Conservation (phyloP, 2,329 filamentous ascomycete genomes). For the Daldinia eschscholtzii region DNA sequence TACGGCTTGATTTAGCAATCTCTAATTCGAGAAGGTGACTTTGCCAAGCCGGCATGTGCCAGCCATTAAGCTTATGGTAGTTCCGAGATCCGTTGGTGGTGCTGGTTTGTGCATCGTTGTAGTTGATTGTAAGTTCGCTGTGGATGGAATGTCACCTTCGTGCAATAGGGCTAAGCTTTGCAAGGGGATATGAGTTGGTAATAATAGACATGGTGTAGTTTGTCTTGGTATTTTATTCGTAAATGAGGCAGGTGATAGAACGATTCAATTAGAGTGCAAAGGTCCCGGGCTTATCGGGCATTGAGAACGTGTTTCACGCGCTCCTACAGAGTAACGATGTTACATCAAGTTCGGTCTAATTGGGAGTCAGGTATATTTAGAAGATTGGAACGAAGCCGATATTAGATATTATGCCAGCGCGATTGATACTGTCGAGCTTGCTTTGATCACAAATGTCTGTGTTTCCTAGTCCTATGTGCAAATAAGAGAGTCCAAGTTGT, state of each 20-base stretch:
- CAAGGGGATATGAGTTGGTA: background rate
- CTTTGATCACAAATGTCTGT: background rate
- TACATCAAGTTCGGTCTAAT: slow-evolving; percentile 19
- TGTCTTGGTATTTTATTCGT: background rate
- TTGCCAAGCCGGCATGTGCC: slow-evolving; percentile 13
- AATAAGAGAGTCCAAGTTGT: too few relatives aligned
- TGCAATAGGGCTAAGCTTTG: slow-evolving; percentile 6
- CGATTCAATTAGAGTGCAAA: slow-evolving; percentile 24
- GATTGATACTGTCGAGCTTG: background rate
- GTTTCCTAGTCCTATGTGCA: background rate
- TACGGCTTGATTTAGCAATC: slow-evolving; percentile 12
- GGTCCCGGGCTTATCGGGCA: background rate
- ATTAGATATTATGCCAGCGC: background rate
- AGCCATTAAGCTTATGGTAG: slow-evolving; percentile 10
- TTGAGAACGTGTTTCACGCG: slow-evolving; percentile 16
- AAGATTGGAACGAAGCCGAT: background rate
- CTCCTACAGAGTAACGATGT: slow-evolving; percentile 21
- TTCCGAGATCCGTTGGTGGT: slow-evolving; percentile 22
- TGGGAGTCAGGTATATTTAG: slow-evolving; percentile 1
- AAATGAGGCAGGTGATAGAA: slow-evolving; percentile 25
- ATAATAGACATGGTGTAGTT: background rate
- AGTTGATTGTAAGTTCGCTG: slow-evolving; percentile 10
- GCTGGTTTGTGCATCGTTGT: background rate
- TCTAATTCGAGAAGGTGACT: slow-evolving; percentile 32
- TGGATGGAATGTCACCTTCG: slow-evolving; percentile 6